Percentiles rank a stretch among this genome's conserved stretches.
phyloP scores from a whole-genome alignment of 2,329 filamentous ascomycete species.

The Alternaria consortialis region DNA sequence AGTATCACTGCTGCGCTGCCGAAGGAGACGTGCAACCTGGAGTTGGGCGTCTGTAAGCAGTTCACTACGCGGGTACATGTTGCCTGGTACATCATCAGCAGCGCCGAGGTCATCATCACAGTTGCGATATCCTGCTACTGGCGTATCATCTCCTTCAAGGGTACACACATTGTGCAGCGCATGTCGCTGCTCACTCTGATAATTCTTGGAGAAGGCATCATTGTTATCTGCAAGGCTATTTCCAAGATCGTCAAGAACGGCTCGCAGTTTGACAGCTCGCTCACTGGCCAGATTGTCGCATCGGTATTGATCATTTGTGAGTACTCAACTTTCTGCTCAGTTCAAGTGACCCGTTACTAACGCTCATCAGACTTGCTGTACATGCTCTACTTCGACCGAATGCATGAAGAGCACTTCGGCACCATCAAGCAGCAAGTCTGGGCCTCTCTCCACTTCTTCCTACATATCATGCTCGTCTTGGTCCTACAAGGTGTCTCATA shows the following conservation, averaged over 20 bases:
- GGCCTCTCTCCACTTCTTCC: slow-evolving; percentile 44
- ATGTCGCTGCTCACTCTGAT: slow-evolving; percentile 53
- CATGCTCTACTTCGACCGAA: slow-evolving; percentile 48
- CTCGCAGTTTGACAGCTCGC: slow-evolving; percentile 32
- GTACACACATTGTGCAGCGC: slow-evolving; percentile 50
- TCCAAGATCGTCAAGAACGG: slow-evolving; percentile 48
- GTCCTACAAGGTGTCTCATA: slow-evolving; percentile 44
- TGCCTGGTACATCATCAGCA: slow-evolving; percentile 55
- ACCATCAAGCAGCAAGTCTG: slow-evolving; percentile 47
- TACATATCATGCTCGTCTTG: slow-evolving; percentile 34
- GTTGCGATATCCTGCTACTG: slow-evolving; percentile 44
- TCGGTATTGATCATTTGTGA: slow-evolving; percentile 44
- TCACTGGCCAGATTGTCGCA: slow-evolving; percentile 47
- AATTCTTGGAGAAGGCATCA: slow-evolving; percentile 52
- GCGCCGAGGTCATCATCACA: slow-evolving; percentile 42
- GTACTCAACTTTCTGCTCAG: background rate
- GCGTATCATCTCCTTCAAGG: slow-evolving; percentile 50
- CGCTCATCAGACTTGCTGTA: slow-evolving; percentile 39
- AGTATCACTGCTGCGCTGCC: slow-evolving; percentile 33
- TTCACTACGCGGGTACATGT: slow-evolving; percentile 6
- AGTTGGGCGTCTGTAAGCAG: background rate
- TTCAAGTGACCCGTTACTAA: background rate
- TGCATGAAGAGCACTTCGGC: slow-evolving; percentile 44
- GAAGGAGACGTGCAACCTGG: slow-evolving; percentile 1
- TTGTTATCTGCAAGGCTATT: slow-evolving; percentile 48